These are phyloP conservation scores for Kokia cookei DNA, from an alignment of 441 rosid species.

Conservation along the genomic window DNA sequence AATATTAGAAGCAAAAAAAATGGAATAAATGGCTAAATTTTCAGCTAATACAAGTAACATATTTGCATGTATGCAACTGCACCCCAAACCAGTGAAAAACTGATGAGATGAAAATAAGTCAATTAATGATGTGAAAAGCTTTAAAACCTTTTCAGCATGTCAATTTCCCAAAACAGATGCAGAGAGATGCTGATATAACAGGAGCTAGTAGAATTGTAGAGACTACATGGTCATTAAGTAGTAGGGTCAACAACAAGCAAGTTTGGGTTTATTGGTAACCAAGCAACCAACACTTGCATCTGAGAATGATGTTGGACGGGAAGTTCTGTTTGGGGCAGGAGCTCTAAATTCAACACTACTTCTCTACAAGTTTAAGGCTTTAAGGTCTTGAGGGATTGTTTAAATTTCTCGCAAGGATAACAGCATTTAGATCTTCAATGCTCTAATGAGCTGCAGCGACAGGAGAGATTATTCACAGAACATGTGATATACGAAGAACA, in stretches of 20 bases:
- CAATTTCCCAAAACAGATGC: neutral
- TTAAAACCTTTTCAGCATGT: neutral
- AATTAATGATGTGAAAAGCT: neutral
- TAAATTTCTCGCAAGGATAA: neutral
- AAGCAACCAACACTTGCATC: neutral
- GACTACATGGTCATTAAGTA: neutral
- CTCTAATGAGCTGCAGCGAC: neutral
- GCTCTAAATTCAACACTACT: neutral
- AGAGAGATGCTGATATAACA: neutral
- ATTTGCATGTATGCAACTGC: neutral
- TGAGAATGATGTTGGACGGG: neutral
- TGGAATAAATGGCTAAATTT: neutral
- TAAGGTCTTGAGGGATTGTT: neutral
- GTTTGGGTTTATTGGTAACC: neutral
- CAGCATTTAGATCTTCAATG: neutral
- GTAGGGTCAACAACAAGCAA: neutral
- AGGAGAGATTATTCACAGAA: neutral
- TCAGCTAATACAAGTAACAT: neutral
- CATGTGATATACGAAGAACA: neutral
- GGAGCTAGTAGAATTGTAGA: neutral
- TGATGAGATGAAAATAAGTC: neutral
- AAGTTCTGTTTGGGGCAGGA: neutral
- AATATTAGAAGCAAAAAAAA: neutral
- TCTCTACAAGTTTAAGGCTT: neutral
- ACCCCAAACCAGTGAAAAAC: neutral